These are phyloP conservation scores for Drechslerella coelobrocha DNA, from an alignment of 2,329 filamentous ascomycete species.

Conservation along the genomic window DNA sequence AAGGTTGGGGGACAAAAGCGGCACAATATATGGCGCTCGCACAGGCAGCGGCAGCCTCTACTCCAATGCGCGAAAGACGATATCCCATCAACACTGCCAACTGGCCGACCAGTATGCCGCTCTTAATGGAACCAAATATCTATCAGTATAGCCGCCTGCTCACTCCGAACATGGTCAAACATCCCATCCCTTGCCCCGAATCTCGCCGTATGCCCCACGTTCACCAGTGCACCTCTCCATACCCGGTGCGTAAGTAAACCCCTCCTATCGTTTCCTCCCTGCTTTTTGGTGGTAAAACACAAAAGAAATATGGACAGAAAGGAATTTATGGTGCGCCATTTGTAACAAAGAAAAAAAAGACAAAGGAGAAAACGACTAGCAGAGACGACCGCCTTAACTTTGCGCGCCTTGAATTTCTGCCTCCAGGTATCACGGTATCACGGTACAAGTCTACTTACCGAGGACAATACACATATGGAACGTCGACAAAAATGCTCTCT, in stretches of 20 bases:
- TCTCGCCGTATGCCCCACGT: neutral
- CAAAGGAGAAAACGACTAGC: neutral
- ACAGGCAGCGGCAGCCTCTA: neutral
- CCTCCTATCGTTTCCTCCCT: neutral
- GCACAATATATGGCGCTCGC: neutral
- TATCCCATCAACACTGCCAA: neutral
- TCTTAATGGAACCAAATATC: neutral
- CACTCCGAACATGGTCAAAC: neutral
- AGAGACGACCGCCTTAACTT: neutral
- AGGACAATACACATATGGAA: slow-evolving; percentile 3
- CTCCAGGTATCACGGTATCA: slow-evolving; percentile 3
- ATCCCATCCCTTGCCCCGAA: neutral
- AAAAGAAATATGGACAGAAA: neutral
- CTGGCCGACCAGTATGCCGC: neutral
- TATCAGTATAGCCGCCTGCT: neutral
- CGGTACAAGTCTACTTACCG: slow-evolving; percentile 9
- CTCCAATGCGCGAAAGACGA: neutral
- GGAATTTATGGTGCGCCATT: neutral
- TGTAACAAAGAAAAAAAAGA: neutral
- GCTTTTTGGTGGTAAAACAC: neutral
- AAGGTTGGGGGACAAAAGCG: no score
- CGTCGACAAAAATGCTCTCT: slow-evolving; percentile 38
- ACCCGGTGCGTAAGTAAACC: neutral
- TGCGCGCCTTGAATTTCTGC: neutral
- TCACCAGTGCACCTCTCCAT: neutral